A percentile compares a stretch with the other conserved stretches of the same genome.
Conservation (phyloP, 805 yeast genomes). For the Candida pini region DNA sequence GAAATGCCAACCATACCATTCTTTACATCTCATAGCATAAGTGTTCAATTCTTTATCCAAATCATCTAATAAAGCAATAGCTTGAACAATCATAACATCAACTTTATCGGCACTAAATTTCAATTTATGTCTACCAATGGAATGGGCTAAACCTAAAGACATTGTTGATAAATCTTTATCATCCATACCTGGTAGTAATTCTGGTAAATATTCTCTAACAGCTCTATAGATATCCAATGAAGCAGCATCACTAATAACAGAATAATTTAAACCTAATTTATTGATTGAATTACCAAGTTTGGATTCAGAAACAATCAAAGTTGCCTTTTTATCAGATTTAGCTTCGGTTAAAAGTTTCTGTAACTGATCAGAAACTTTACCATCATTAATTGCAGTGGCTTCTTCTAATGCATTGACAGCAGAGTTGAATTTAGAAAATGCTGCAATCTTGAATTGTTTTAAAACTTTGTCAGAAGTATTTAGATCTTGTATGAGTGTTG, state of each 20-base stretch:
- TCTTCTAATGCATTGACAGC: constrained; percentile 97
- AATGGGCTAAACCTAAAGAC: constrained; percentile 98
- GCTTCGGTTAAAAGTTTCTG: constrained; percentile 69
- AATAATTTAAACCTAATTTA: constrained; percentile 83
- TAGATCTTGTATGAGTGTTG: constrained; percentile 67
- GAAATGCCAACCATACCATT: constrained; percentile 99
- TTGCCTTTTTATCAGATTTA: constrained; percentile 76
- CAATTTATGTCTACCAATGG: constrained; percentile 96
- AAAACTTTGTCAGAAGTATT: constrained; percentile 80
- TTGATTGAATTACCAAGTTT: constrained; percentile 95
- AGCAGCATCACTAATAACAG: constrained; percentile 91
- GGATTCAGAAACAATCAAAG: constrained; percentile 88
- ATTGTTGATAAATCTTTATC: constrained; percentile 82
- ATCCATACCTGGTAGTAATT: constrained; percentile 85
- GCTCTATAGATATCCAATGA: constrained; percentile 94
- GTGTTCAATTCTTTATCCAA: constrained; percentile 97
- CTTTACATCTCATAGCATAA: constrained; percentile 98
- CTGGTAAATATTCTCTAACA: constrained; percentile 89
- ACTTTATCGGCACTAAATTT: constrained; percentile 98
- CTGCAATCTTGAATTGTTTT: constrained; percentile 87
- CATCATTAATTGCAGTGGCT: constrained; percentile 87
- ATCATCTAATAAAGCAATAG: constrained; percentile 94
- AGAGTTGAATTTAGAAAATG: constrained; percentile 88
- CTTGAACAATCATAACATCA: constrained; percentile 98
- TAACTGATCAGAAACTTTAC: constrained; percentile 84